phyloP scores from a whole-genome alignment of 2,329 filamentous ascomycete species.

The Phialophora chinensis region DNA sequence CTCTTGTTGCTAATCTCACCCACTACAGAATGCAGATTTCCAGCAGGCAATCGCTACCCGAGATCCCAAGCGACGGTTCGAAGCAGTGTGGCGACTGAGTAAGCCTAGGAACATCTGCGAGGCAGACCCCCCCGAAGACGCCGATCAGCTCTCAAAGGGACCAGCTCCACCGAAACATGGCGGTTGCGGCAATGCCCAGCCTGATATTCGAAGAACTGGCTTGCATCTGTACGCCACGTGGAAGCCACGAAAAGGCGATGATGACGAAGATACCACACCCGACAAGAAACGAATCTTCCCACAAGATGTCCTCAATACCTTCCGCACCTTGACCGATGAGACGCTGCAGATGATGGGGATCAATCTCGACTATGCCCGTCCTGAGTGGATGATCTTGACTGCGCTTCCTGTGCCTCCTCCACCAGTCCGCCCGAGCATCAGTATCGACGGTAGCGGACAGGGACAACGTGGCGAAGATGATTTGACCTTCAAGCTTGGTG shows the following conservation, averaged over 20 bases:
- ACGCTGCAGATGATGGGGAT: constrained; percentile 87
- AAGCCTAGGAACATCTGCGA: constrained; percentile 88
- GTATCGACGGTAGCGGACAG: constrained; percentile 90
- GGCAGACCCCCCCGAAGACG: constrained; percentile 71
- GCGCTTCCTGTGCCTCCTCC: constrained; percentile 94
- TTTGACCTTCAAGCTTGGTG: constrained; percentile 97
- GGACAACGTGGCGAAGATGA: constrained; percentile 97
- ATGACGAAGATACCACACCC: constrained; percentile 73
- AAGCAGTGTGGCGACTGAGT: constrained; percentile 87
- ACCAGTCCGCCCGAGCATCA: constrained; percentile 94
- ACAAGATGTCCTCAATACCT: constrained; percentile 81
- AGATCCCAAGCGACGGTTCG: constrained; percentile 93
- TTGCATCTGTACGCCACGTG: constrained; percentile 78
- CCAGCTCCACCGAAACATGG: constrained; percentile 67
- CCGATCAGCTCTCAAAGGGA: constrained; percentile 70
- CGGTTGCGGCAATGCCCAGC: constrained; percentile 90
- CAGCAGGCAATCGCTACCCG: constrained; percentile 79
- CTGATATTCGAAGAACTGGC: constrained; percentile 84
- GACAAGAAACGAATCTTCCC: constrained; percentile 85
- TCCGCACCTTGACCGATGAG: constrained; percentile 80
- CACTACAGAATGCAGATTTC: constrained; percentile 61
- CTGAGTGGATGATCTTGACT: constrained; percentile 97
- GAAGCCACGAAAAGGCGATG: constrained; percentile 72
- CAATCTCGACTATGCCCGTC: constrained; percentile 91
- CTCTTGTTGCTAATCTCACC: constrained; percentile 47